These are phyloP conservation scores for Linnemannia exigua DNA, from an alignment of 192 early-diverging fungal genomes.

Conservation along the genomic window DNA sequence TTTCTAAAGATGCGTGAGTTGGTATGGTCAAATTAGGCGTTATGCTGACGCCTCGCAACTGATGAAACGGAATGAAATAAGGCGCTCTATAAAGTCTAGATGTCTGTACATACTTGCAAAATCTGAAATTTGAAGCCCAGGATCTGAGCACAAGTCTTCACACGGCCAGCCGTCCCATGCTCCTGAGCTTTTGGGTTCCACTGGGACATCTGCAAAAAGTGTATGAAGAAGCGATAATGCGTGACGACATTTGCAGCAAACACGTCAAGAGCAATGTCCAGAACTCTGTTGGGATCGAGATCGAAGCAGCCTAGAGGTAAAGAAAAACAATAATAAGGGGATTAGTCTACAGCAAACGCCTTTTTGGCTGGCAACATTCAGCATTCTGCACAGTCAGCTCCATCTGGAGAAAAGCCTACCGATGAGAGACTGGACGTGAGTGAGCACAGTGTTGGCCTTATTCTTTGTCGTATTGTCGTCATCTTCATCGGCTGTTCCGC, in stretches of 20 bases:
- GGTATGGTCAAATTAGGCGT: background rate
- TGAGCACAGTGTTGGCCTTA: constrained; percentile 12
- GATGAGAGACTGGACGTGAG: constrained; percentile 27
- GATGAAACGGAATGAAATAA: background rate
- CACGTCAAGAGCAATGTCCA: constrained; percentile 82
- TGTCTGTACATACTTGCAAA: constrained; percentile 60
- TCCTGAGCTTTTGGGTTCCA: constrained; percentile 50
- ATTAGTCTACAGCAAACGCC: constrained; percentile 19
- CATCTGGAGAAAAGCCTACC: constrained; percentile 1
- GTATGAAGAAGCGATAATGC: constrained; percentile 80
- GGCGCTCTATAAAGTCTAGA: background rate
- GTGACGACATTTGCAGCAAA: constrained; percentile 78
- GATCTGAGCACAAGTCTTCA: constrained; percentile 69
- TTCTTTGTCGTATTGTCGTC: background rate
- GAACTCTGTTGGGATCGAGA: constrained; percentile 87
- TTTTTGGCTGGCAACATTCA: background rate
- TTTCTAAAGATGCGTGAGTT: constrained; percentile 50
- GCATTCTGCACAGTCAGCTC: background rate
- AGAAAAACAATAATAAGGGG: background rate
- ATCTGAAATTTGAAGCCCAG: constrained; percentile 82
- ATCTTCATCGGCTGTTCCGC: constrained; percentile 34
- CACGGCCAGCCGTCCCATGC: background rate
- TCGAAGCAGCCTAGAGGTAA: constrained; percentile 74
- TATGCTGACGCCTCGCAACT: background rate
- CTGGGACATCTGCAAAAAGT: constrained; percentile 68